phyloP scores from a whole-genome alignment of 306 rosid species.

The Trichosanthes cucumerina region DNA sequence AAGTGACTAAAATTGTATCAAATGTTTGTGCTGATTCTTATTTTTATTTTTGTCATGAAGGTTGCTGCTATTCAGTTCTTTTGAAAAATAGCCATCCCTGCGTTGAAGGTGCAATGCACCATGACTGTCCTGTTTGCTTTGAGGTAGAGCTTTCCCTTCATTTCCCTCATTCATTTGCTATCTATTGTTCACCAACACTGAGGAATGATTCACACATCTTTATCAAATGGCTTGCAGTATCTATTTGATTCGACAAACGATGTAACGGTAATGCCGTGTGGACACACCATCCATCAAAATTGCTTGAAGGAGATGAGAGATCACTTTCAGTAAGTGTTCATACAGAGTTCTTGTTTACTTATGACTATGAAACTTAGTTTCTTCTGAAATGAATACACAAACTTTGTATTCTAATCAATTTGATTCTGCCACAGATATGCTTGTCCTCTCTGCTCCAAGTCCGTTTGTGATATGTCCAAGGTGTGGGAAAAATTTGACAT shows the following conservation, averaged over 20 bases:
- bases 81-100: conserved; percentile 70
- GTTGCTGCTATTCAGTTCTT: conserved; percentile 65
- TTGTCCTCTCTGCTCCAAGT: conserved; percentile 84
- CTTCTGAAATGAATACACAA: neutral
- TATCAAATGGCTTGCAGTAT: conserved; percentile 41
- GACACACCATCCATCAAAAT: conserved; percentile 67
- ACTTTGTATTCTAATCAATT: neutral
- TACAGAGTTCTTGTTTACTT: neutral
- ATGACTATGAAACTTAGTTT: neutral
- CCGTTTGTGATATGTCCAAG: conserved; percentile 82
- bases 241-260: conserved; percentile 58
- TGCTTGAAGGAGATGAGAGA: conserved; percentile 80
- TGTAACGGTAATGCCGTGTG: conserved; percentile 63
- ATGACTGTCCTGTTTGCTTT: conserved; percentile 82
- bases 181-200: neutral
- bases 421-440: conserved; percentile 37
- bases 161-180: neutral
- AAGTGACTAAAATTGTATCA: neutral
- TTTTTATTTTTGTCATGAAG: conserved; percentile 19
- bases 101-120: conserved; percentile 94
- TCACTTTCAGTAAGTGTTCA: conserved; percentile 58
- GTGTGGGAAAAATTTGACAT: conserved; percentile 78
- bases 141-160: conserved; percentile 41
- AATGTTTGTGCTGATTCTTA: neutral
- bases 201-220: neutral